Conservation (phyloP, 805 yeast species). For the Kodamaea sagamina region DNA sequence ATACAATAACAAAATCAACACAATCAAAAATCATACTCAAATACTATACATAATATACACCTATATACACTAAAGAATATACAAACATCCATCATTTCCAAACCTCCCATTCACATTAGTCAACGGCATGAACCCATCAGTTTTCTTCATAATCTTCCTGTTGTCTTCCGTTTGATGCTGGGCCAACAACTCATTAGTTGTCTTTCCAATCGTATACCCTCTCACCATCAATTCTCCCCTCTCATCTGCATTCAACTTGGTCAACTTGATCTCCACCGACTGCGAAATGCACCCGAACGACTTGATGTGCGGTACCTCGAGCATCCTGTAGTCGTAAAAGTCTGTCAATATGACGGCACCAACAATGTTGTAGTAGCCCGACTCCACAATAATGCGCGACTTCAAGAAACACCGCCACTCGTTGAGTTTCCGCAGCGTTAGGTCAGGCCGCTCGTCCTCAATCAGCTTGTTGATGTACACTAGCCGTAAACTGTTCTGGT, state of each 20-base stretch:
- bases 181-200: slow-evolving; percentile 19
- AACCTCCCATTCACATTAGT: slow-evolving; percentile 56
- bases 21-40: too few species aligned
- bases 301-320: slow-evolving; percentile 34
- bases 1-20: too few species aligned
- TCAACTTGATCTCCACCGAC: slow-evolving; percentile 58
- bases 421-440: slow-evolving; percentile 35
- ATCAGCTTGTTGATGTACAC: slow-evolving; percentile 41
- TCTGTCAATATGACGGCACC: slow-evolving; percentile 66
- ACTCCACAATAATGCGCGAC: slow-evolving; percentile 54
- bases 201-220: slow-evolving; percentile 67
- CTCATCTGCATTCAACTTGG: slow-evolving; percentile 30
- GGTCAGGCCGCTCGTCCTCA: slow-evolving; percentile 14
- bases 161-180: slow-evolving; percentile 24
- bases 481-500: slow-evolving; percentile 37
- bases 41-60: background rate
- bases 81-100: slow-evolving; percentile 75
- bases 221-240: slow-evolving; percentile 56
- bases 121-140: slow-evolving; percentile 44
- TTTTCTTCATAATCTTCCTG: slow-evolving; percentile 23
- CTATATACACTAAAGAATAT: slow-evolving; percentile 30
- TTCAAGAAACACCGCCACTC: slow-evolving; percentile 47
- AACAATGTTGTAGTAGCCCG: slow-evolving; percentile 43
- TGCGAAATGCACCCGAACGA: slow-evolving; percentile 62
- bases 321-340: slow-evolving; percentile 59